Evolutionary conservation across 139 green algal genomes (phyloP).

Genomic region (Picochlorum sp.): DNA sequence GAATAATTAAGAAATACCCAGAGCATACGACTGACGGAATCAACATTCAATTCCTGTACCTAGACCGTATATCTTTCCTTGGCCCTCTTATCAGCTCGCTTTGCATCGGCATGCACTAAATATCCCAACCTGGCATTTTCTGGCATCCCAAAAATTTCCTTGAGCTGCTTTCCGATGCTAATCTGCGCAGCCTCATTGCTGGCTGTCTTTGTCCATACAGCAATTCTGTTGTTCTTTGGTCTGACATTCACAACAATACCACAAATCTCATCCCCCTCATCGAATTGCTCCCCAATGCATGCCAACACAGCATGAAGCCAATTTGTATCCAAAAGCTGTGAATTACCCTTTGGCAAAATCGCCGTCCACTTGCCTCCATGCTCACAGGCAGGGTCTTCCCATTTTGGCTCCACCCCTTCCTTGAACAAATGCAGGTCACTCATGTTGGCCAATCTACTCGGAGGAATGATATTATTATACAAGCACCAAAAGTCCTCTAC

Average conservation of each 20-base stretch:
- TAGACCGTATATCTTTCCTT: constrained; percentile 84
- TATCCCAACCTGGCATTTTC: constrained; percentile 75
- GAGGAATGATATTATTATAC: constrained; percentile 98
- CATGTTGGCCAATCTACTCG: constrained; percentile 67
- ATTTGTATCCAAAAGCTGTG: constrained; percentile 73
- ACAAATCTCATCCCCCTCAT: constrained; percentile 90
- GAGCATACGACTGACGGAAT: constrained; percentile 6
- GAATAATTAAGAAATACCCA: background rate
- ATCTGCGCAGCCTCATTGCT: constrained; percentile 78
- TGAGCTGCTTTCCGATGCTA: constrained; percentile 82
- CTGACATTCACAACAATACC: constrained; percentile 91
- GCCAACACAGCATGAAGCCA: constrained; percentile 93
- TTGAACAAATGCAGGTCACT: constrained; percentile 96
- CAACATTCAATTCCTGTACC: too few species aligned
- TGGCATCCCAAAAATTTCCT: constrained; percentile 77
- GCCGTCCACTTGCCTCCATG: constrained; percentile 89
- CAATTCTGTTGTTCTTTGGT: constrained; percentile 74
- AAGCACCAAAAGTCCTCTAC: constrained; percentile 99
- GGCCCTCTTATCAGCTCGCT: constrained; percentile 62
- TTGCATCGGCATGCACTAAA: constrained; percentile 80
- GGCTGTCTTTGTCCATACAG: constrained; percentile 91
- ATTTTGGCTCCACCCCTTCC: constrained; percentile 95
- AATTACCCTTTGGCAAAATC: constrained; percentile 47
- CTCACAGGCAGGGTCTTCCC: constrained; percentile 89
- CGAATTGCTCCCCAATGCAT: constrained; percentile 98